Conservation (phyloP, 164 flowering plant species). For the Taxillus chinensis region DNA sequence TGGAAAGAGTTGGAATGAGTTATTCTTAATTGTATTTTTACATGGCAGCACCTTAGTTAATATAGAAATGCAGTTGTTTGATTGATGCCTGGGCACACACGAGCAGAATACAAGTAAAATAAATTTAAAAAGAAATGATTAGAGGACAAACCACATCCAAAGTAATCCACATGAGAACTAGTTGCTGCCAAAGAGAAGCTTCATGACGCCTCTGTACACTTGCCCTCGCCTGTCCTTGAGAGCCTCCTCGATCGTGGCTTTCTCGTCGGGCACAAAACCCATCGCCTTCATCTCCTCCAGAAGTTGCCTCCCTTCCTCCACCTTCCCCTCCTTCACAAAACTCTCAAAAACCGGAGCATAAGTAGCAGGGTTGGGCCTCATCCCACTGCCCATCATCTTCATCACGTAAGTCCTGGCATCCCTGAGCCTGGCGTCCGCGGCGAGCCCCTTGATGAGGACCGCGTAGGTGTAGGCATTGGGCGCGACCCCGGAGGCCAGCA, state of each 20-base stretch:
- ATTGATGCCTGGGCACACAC: no score
- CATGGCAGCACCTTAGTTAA: no score
- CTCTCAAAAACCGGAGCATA: conserved; percentile 56
- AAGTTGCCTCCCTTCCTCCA: conserved; percentile 44
- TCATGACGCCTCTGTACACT: conserved; percentile 35
- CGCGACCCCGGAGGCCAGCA: conserved; percentile 64
- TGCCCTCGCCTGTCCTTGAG: conserved; percentile 42
- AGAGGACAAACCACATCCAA: no score
- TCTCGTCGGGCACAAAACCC: conserved; percentile 57
- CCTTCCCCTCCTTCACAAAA: conserved; percentile 35
- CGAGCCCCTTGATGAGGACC: conserved; percentile 58
- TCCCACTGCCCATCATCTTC: conserved; percentile 74
- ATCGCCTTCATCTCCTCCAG: conserved; percentile 47
- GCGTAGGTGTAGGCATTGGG: conserved; percentile 79
- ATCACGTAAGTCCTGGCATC: conserved; percentile 54
- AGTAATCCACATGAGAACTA: no score
- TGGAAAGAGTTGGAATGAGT: no score
- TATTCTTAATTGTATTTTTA: no score
- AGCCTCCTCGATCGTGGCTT: conserved; percentile 39
- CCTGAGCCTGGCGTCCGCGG: conserved; percentile 28
- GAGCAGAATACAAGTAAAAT: no score
- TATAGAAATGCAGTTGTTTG: no score
- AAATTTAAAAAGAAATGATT: no score
- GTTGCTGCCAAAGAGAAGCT: conserved; percentile 32
- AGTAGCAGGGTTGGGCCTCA: conserved; percentile 43